phyloP scores from a whole-genome alignment of 2,329 filamentous ascomycete genomes.

The Talaromyces verruculosus region DNA sequence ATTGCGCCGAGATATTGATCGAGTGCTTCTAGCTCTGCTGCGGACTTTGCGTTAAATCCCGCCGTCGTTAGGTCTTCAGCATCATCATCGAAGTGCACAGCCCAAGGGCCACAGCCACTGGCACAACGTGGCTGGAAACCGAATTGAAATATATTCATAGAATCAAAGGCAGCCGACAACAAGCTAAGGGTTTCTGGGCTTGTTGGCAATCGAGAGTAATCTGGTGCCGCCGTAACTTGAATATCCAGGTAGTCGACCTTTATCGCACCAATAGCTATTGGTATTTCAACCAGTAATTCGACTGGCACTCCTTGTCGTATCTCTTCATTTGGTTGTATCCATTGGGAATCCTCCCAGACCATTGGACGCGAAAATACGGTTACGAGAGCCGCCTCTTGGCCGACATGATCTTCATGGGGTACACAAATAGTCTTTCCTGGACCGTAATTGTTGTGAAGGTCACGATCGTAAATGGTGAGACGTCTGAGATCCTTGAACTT shows the following conservation, averaged over 20 bases:
- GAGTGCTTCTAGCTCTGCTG: slow-evolving; percentile 1
- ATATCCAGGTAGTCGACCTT: neutral
- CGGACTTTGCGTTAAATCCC: neutral
- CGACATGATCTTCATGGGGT: neutral
- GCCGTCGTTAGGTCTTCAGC: neutral
- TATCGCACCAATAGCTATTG: neutral
- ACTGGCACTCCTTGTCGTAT: neutral
- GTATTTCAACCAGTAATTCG: slow-evolving; percentile 6
- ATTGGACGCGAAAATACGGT: slow-evolving; percentile 6
- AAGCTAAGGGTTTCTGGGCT: neutral
- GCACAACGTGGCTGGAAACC: neutral
- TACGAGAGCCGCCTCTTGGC: slow-evolving; percentile 8
- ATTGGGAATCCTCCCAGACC: slow-evolving; percentile 5
- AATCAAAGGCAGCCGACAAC: slow-evolving; percentile 1
- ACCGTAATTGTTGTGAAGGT: neutral
- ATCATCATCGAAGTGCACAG: neutral
- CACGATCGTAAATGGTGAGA: slow-evolving; percentile 5
- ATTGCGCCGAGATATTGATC: neutral
- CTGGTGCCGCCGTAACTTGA: slow-evolving; percentile 8
- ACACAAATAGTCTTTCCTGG: neutral
- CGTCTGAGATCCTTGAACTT: neutral
- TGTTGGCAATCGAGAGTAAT: slow-evolving; percentile 6
- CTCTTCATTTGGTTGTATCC: slow-evolving; percentile 2
- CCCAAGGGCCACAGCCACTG: neutral
- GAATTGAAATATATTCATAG: neutral